Percentiles rank a stretch among this genome's conserved stretches.
phyloP scores from a whole-genome alignment of 805 yeast genomes.

The Metschnikowia cubensis region DNA sequence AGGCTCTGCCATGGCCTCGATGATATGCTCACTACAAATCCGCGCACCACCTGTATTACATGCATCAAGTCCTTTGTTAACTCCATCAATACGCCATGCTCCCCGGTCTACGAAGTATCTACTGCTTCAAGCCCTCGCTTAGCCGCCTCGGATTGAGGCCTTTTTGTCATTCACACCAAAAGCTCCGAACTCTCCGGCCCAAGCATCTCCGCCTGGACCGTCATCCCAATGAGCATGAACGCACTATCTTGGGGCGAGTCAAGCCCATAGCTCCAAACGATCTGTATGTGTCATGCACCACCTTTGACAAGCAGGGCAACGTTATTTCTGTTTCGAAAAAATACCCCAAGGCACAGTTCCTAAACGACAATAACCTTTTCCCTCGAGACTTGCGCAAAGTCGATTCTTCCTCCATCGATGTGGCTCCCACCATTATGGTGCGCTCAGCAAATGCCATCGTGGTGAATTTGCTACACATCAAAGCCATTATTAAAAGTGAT shows the following conservation, averaged over 20 bases:
- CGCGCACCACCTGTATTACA: background rate
- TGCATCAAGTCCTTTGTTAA: background rate
- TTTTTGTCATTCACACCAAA: background rate
- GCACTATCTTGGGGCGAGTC: constrained; percentile 16
- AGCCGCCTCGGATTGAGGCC: background rate
- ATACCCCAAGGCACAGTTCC: constrained; percentile 67
- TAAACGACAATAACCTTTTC: constrained; percentile 65
- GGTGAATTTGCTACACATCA: constrained; percentile 79
- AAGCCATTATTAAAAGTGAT: constrained; percentile 82
- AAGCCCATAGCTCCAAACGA: constrained; percentile 48
- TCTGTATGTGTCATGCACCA: constrained; percentile 69
- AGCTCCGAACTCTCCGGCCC: background rate
- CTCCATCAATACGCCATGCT: background rate
- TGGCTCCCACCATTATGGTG: constrained; percentile 85
- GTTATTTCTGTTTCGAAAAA: constrained; percentile 67
- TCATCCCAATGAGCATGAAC: constrained; percentile 3
- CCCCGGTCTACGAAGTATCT: background rate
- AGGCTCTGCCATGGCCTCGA: background rate
- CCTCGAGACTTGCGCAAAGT: constrained; percentile 87
- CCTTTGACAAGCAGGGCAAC: constrained; percentile 67
- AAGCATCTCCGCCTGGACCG: background rate
- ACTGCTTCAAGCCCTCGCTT: background rate
- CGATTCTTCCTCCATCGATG: constrained; percentile 69
- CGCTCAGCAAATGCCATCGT: constrained; percentile 70
- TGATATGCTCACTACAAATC: background rate